Evolutionary conservation across 2,329 filamentous ascomycete species (phyloP).

Genomic region (Fusarium pseudocircinatum): DNA sequence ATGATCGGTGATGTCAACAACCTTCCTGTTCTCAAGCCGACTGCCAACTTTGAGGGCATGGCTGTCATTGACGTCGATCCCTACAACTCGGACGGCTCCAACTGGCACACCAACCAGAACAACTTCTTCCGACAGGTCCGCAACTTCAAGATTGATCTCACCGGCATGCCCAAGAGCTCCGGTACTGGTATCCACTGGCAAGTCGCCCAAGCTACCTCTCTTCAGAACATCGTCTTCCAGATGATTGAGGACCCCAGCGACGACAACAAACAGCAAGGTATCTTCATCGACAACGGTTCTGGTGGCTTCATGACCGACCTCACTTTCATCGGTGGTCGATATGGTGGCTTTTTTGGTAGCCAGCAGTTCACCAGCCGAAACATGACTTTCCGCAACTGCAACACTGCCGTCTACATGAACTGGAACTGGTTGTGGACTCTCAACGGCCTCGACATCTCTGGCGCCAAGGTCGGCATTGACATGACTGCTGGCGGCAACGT

Average conservation of each 20-base stretch:
- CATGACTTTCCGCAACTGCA: constrained; percentile 81
- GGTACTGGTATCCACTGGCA: constrained; percentile 86
- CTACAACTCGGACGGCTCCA: constrained; percentile 73
- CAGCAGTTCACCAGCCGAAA: constrained; percentile 91
- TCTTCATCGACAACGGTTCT: constrained; percentile 87
- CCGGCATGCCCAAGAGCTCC: constrained; percentile 65
- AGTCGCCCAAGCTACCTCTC: constrained; percentile 81
- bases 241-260: constrained; percentile 74
- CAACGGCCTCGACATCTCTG: constrained; percentile 78
- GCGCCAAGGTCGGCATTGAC: constrained; percentile 79
- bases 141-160: constrained; percentile 84
- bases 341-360: constrained; percentile 82
- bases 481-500: constrained; percentile 72
- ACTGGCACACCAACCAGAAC: constrained; percentile 83
- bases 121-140: constrained; percentile 87
- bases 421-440: constrained; percentile 93
- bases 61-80: constrained; percentile 90
- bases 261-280: constrained; percentile 76
- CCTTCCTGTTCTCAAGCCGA: constrained; percentile 79
- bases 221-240: constrained; percentile 85
- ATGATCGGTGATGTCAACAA: constrained; percentile 82
- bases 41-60: constrained; percentile 80
- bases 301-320: constrained; percentile 87
- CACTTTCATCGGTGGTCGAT: constrained; percentile 82
- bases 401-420: constrained; percentile 87